Conservation (phyloP, 768 basidiomycete species). For the Glaciozyma martinii region DNA sequence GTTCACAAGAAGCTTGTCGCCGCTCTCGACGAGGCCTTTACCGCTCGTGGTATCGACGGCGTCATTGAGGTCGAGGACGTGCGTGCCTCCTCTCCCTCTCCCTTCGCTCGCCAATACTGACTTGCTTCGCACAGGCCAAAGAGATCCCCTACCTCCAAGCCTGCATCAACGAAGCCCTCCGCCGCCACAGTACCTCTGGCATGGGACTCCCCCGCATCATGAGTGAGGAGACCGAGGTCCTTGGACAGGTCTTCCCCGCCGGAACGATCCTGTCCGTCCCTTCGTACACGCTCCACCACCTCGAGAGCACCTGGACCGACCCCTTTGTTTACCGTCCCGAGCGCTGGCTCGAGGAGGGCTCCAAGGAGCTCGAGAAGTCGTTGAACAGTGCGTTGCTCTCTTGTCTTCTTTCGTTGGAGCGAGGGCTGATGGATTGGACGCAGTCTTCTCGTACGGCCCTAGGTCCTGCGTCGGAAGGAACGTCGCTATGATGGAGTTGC, state of each 20-base stretch:
- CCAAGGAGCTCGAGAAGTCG: constrained; percentile 49
- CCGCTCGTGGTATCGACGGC: constrained; percentile 20
- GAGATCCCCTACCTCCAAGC: constrained; percentile 62
- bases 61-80: constrained; percentile 57
- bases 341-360: constrained; percentile 69
- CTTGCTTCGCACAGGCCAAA: constrained; percentile 53
- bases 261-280: constrained; percentile 70
- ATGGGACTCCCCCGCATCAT: constrained; percentile 70
- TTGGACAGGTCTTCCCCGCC: constrained; percentile 55
- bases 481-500: constrained; percentile 53
- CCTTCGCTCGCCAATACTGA: neutral
- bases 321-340: constrained; percentile 67
- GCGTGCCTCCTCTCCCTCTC: constrained; percentile 41
- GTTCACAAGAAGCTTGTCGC: constrained; percentile 63
- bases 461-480: constrained; percentile 39
- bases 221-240: constrained; percentile 58
- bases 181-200: constrained; percentile 73
- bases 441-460: constrained; percentile 9
- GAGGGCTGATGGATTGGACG: neutral
- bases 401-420: constrained; percentile 48
- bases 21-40: constrained; percentile 58
- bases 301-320: constrained; percentile 68
- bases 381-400: constrained; percentile 79
- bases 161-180: constrained; percentile 75
- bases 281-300: constrained; percentile 72